Evolutionary conservation across 2,329 filamentous ascomycete genomes (phyloP).

Genomic region (Ciborinia camelliae): DNA sequence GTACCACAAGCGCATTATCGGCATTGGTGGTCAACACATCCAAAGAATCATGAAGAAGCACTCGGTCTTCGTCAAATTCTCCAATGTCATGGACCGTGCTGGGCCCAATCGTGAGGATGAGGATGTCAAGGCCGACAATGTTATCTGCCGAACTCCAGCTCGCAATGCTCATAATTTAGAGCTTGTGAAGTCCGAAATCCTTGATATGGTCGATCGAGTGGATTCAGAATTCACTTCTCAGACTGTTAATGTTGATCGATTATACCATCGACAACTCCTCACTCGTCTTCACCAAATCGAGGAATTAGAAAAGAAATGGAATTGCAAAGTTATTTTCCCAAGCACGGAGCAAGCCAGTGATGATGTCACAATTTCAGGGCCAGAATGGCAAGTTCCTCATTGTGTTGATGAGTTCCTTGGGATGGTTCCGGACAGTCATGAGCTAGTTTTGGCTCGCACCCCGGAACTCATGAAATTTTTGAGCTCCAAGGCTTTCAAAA

Average conservation of each 20-base stretch:
- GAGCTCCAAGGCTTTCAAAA: constrained; percentile 74
- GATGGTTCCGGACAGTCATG: constrained; percentile 96
- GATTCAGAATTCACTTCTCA: constrained; percentile 97
- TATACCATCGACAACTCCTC: constrained; percentile 93
- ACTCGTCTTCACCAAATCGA: constrained; percentile 85
- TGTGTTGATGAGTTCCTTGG: constrained; percentile 95
- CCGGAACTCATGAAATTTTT: constrained; percentile 77
- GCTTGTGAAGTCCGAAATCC: constrained; percentile 96
- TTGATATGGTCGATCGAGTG: constrained; percentile 88
- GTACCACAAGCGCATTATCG: constrained; percentile 99
- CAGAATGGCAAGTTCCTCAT: constrained; percentile 96
- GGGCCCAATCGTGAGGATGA: constrained; percentile 94
- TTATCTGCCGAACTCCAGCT: constrained; percentile 95
- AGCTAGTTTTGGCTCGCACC: constrained; percentile 77
- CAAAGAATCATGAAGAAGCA: constrained; percentile 99
- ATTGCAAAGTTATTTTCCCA: constrained; percentile 98
- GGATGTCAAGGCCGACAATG: constrained; percentile 97
- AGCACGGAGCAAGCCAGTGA: constrained; percentile 97
- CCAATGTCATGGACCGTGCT: constrained; percentile 94
- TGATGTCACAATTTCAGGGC: constrained; percentile 90
- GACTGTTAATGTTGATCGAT: constrained; percentile 85
- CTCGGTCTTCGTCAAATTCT: constrained; percentile 99
- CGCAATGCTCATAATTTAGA: constrained; percentile 96
- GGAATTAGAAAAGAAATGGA: constrained; percentile 97
- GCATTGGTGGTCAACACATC: constrained; percentile 96